Evolutionary conservation across 805 yeast genomes (phyloP), one percentile per base, ranked within the genome.

Genomic region (Tetrapisispora nanseiensis): DNA sequence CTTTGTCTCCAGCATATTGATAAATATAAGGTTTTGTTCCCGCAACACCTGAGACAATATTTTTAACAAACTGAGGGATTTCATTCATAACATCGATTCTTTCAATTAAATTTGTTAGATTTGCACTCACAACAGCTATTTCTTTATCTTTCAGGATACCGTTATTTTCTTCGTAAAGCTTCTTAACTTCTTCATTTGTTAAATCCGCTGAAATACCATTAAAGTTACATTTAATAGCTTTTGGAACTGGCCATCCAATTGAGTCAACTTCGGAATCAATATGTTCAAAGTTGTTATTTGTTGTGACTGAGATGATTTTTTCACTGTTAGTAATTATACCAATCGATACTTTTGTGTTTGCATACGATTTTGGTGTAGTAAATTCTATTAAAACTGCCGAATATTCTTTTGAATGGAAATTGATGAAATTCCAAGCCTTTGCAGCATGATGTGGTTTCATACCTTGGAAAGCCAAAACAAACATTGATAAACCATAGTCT

Each of bases 381-480:
- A 86, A 92, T 65, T 92, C 97, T 96, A 92, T 92, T 50, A 84
- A 74, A 15, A 87, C 79, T 10, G 85, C 95, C 28, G 90, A 71
- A 52, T 74, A 70, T 31, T 78, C 68, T 40, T 78, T 73, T 16
- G 92, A 82, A 60, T 86, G 95, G 73, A 84, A 90, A 65, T 86
- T 82, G 48, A 85, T 66, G 61, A 92, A 92, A 66, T 90, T 92
- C 98, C 98, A 92, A 19, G 86, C 67, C 47, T 95, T 86, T 43
- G 98, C 98, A 28, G 97, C 96, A 66, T 92, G 98, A 65, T 92
- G 97, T 8, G 98, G 98, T 65, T 92, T 92, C 97, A 92, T 89
- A 47, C 97, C 97, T 69, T 92, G 98, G 52, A 86, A 68, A 6
- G 98, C 98, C 90, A 85, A 81, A 41, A 90, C 95, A 59, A 79